Percentiles rank a stretch among this genome's conserved stretches.
Evolutionary conservation across 2,329 filamentous ascomycete species (phyloP).

Genomic region (Fusarium sp.): DNA sequence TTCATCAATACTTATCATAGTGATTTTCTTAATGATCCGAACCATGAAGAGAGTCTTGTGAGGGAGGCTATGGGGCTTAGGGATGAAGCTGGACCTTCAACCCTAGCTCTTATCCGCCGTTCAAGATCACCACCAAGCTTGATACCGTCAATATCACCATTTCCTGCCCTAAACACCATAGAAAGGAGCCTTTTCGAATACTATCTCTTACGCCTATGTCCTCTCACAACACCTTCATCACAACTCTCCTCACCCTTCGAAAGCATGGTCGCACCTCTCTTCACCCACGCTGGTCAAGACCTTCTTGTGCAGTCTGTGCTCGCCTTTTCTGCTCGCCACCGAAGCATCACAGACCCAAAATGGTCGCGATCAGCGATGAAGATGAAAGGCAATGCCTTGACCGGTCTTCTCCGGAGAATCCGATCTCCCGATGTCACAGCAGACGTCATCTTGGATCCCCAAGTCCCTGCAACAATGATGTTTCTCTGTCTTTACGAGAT

Average conservation of each 20-base stretch:
- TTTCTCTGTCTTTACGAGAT: constrained; percentile 46
- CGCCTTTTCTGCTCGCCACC: constrained; percentile 41
- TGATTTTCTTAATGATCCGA: constrained; percentile 31
- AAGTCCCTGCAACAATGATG: constrained; percentile 45
- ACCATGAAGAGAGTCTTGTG: constrained; percentile 29
- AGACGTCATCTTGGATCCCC: constrained; percentile 38
- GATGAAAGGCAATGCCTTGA: constrained; percentile 39
- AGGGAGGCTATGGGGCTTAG: constrained; percentile 27
- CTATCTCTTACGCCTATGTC: constrained; percentile 40
- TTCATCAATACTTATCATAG: constrained; percentile 42
- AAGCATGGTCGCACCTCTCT: constrained; percentile 39
- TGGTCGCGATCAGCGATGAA: constrained; percentile 38
- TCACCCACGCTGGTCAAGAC: constrained; percentile 37
- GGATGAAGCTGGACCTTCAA: constrained; percentile 7
- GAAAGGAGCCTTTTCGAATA: constrained; percentile 40
- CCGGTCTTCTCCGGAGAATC: constrained; percentile 10
- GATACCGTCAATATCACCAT: constrained; percentile 23
- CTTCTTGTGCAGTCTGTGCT: constrained; percentile 39
- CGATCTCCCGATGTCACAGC: constrained; percentile 22
- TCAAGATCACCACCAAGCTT: constrained; percentile 3
- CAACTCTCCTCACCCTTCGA: constrained; percentile 37
- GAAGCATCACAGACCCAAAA: constrained; percentile 32
- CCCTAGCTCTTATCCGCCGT: constrained; percentile 5
- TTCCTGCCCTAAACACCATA: constrained; percentile 21
- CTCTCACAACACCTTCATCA: constrained; percentile 41